These are phyloP conservation scores for Fusarium albosuccineum DNA, from an alignment of 2,329 filamentous ascomycete species.

Conservation along the genomic window DNA sequence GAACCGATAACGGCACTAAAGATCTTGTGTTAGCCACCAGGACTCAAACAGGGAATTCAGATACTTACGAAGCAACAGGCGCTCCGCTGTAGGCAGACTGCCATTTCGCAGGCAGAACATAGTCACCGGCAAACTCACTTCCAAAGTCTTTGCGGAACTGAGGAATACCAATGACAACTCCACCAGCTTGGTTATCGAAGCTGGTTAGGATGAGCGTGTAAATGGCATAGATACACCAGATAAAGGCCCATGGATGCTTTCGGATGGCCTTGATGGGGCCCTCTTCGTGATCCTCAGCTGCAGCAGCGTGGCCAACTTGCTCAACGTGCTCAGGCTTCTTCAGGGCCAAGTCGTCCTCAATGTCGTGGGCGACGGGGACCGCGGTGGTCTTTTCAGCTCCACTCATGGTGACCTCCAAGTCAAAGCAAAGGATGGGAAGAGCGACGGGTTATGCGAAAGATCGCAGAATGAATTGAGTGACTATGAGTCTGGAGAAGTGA, in stretches of 20 bases:
- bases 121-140: constrained; percentile 18
- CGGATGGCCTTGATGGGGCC: constrained; percentile 26
- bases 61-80: constrained; percentile 36
- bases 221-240: constrained; percentile 38
- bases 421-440: too few species aligned
- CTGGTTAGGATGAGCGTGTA: constrained; percentile 34
- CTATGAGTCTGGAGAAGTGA: too few species aligned
- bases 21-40: not conserved
- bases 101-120: constrained; percentile 34
- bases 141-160: constrained; percentile 40
- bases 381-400: not conserved
- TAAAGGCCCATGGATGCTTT: constrained; percentile 27
- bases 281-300: constrained; percentile 31
- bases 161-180: constrained; percentile 32
- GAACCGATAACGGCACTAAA: constrained; percentile 30
- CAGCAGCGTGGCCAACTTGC: constrained; percentile 27
- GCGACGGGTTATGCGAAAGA: too few species aligned
- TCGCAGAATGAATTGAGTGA: too few species aligned
- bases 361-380: not conserved
- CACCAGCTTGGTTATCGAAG: constrained; percentile 37
- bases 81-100: constrained; percentile 38
- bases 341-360: constrained; percentile 17
- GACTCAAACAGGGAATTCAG: not conserved
- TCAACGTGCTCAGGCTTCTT: constrained; percentile 32
- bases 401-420: not conserved